Percentiles rank a stretch among this genome's conserved stretches.
Evolutionary conservation across 768 basidiomycete genomes (phyloP).

Genomic region (Cystofilobasidium ferigula): DNA sequence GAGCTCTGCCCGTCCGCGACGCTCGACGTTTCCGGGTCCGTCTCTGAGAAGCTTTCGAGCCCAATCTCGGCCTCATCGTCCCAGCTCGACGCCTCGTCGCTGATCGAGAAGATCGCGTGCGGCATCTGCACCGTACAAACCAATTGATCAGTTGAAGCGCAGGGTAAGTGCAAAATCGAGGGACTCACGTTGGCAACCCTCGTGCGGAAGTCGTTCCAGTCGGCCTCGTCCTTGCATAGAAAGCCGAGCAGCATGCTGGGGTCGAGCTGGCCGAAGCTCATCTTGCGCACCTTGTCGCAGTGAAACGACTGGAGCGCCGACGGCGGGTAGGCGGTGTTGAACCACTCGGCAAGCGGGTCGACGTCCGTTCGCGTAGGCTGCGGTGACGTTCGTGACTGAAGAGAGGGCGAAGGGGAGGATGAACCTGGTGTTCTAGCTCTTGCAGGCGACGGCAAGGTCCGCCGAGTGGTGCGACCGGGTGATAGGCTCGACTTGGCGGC

Average conservation of each 20-base stretch:
- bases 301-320: conserved; percentile 80
- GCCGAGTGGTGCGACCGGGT: background rate
- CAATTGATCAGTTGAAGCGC: too few species aligned
- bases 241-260: conserved; percentile 97
- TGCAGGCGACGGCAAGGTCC: conserved; percentile 29
- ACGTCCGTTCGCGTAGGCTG: conserved; percentile 29
- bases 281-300: conserved; percentile 91
- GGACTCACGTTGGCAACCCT: conserved; percentile 59
- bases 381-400: conserved; percentile 40
- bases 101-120: conserved; percentile 65
- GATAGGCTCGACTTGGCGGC: background rate
- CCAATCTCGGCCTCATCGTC: conserved; percentile 56
- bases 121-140: too few species aligned
- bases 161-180: conserved; percentile 16
- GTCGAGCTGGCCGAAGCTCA: conserved; percentile 79
- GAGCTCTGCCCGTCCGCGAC: background rate
- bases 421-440: conserved; percentile 32
- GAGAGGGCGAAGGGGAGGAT: background rate
- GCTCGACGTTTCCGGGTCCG: conserved; percentile 11
- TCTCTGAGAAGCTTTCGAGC: conserved; percentile 68
- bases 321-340: conserved; percentile 59
- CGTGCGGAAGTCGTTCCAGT: conserved; percentile 70
- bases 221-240: conserved; percentile 64
- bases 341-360: conserved; percentile 41
- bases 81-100: conserved; percentile 81